Percentiles rank a stretch among this genome's conserved stretches.
phyloP scores from a whole-genome alignment of 768 basidiomycete species.

The Melanogaster broomeanus region DNA sequence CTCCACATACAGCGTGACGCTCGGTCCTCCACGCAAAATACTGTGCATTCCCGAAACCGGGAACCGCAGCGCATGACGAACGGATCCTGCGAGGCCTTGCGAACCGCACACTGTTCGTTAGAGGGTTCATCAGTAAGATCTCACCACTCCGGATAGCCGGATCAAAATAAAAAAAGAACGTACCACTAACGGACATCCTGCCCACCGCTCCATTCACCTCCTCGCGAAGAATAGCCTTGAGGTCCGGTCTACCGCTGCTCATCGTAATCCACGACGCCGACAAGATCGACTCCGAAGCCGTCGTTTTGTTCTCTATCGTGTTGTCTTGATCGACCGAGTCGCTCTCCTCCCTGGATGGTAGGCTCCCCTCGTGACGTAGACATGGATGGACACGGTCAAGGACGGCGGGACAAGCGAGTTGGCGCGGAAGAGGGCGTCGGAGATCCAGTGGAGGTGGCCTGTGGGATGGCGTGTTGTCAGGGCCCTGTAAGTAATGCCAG shows the following conservation, averaged over 20 bases:
- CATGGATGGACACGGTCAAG: conserved; percentile 38
- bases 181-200: conserved; percentile 50
- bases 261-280: conserved; percentile 26
- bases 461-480: neutral
- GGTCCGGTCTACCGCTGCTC: conserved; percentile 44
- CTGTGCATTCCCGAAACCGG: conserved; percentile 30
- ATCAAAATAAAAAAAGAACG: conserved; percentile 12
- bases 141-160: too few species aligned
- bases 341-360: conserved; percentile 13
- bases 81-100: conserved; percentile 37
- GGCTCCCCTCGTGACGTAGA: conserved; percentile 40
- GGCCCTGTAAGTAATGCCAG: neutral
- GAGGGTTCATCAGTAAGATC: neutral
- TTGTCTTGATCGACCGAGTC: conserved; percentile 19
- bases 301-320: conserved; percentile 8
- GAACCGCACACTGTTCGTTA: conserved; percentile 49
- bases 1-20: conserved; percentile 39
- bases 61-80: conserved; percentile 40
- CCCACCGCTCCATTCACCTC: conserved; percentile 40
- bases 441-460: conserved; percentile 50
- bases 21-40: conserved; percentile 38
- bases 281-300: conserved; percentile 1
- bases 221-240: conserved; percentile 35
- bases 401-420: conserved; percentile 29
- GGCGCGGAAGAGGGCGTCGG: conserved; percentile 36